A percentile compares a stretch with the other conserved stretches of the same genome.
Conservation (phyloP, 2,329 filamentous ascomycete species). For the Penicillium sp. region DNA sequence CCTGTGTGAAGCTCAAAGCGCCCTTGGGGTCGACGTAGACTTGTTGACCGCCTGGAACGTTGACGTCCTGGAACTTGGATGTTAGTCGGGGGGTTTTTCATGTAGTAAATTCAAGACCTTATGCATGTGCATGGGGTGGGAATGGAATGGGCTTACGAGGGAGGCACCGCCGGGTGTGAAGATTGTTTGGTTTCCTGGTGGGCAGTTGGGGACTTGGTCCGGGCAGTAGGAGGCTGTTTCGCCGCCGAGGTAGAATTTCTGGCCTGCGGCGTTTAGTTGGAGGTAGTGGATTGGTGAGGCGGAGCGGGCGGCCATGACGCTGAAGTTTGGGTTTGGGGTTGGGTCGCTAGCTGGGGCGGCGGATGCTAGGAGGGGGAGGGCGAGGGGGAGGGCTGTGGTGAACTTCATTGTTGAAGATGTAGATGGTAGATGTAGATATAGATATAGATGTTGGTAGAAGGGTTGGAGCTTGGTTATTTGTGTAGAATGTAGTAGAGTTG, state of each 20-base stretch:
- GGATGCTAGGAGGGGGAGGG: conserved; percentile 29
- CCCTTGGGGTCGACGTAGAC: conserved; percentile 60
- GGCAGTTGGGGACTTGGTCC: conserved; percentile 39
- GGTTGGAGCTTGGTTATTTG: too few relatives aligned
- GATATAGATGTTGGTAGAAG: too few relatives aligned
- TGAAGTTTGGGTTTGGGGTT: conserved; percentile 35
- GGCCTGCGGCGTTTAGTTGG: conserved; percentile 49
- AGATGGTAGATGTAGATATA: not conserved
- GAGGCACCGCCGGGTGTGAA: conserved; percentile 43
- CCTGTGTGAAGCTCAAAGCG: conserved; percentile 57
- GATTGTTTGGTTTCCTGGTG: conserved; percentile 50
- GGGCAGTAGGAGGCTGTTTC: conserved; percentile 54
- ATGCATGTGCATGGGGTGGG: too few relatives aligned
- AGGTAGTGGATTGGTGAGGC: conserved; percentile 53
- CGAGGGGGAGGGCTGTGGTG: conserved; percentile 23
- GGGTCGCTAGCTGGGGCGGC: conserved; percentile 23
- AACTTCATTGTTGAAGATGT: conserved; percentile 26
- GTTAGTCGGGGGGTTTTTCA: conserved; percentile 20
- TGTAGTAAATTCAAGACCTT: too few relatives aligned
- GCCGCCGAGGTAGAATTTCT: conserved; percentile 54
- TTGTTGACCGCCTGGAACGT: conserved; percentile 64
- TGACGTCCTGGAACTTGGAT: conserved; percentile 40
- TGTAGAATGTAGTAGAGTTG: too few relatives aligned
- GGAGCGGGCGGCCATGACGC: conserved; percentile 48
- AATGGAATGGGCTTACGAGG: conserved; percentile 32